Percentiles rank a stretch among this genome's conserved stretches.
Evolutionary conservation across 176 grass and related monocot genomes (phyloP).

Genomic region (Lolium multiflorum): DNA sequence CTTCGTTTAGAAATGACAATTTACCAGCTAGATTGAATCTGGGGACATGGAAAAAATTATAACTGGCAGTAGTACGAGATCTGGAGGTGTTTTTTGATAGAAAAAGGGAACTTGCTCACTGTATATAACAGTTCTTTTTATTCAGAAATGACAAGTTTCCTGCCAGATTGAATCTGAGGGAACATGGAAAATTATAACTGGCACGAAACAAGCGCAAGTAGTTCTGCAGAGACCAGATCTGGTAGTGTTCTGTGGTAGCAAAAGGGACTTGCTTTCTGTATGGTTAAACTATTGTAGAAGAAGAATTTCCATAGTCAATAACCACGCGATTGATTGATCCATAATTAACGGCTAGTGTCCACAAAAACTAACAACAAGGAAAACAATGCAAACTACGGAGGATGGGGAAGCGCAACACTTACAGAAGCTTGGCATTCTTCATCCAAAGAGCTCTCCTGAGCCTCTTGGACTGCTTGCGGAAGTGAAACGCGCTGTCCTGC

Average conservation of each 20-base stretch:
- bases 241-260: not conserved
- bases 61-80: conserved; percentile 3
- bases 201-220: too few relatives aligned
- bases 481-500: conserved; percentile 91
- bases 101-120: too few relatives aligned
- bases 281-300: not conserved
- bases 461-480: conserved; percentile 87
- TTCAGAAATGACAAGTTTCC: too few relatives aligned
- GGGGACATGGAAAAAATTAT: not conserved
- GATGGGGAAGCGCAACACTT: conserved; percentile 29
- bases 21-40: not conserved
- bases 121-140: too few relatives aligned
- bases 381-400: not conserved
- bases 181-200: too few relatives aligned
- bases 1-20: not conserved
- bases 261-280: not conserved
- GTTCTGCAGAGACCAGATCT: too few relatives aligned
- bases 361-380: not conserved
- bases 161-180: too few relatives aligned
- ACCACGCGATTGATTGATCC: not conserved
- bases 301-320: not conserved
- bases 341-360: not conserved
- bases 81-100: not conserved
- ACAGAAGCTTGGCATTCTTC: conserved; percentile 98
- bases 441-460: conserved; percentile 87